Evolutionary conservation across 495 filamentous ascomycete species (phyloP).

Genomic region (Astrothelium subdiscretum): DNA sequence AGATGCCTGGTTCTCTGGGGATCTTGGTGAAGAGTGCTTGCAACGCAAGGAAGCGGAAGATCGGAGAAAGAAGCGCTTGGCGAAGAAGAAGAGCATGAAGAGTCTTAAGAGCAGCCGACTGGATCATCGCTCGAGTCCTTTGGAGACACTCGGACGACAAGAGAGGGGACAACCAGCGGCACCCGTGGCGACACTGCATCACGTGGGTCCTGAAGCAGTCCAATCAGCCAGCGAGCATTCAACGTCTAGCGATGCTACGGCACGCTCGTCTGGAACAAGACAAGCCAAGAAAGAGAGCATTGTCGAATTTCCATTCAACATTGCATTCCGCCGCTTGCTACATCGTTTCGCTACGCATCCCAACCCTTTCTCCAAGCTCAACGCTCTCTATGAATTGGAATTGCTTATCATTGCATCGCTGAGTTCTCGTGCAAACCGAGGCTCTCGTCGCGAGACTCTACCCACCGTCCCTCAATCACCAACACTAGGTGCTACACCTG

Average conservation of each 20-base stretch:
- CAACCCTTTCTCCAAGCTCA: conserved; percentile 77
- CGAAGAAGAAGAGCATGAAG: conserved; percentile 49
- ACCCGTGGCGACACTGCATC: conserved; percentile 35
- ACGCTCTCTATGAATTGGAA: conserved; percentile 71
- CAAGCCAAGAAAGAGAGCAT: conserved; percentile 29
- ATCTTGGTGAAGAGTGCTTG: conserved; percentile 64
- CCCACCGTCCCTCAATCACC: conserved; percentile 26
- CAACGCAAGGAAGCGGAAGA: conserved; percentile 59
- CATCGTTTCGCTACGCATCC: conserved; percentile 83
- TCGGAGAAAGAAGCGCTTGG: conserved; percentile 38
- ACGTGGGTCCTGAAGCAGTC: conserved; percentile 30
- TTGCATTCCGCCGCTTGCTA: conserved; percentile 65
- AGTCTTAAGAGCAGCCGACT: conserved; percentile 20
- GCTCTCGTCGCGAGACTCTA: conserved; percentile 21
- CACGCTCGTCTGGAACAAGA: conserved; percentile 22
- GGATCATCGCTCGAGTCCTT: conserved; percentile 17
- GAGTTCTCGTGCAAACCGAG: conserved; percentile 32
- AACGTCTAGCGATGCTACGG: conserved; percentile 32
- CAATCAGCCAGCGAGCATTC: conserved; percentile 28
- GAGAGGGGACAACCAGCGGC: conserved; percentile 36
- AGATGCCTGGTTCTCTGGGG: conserved; percentile 74
- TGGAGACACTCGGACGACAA: conserved; percentile 29
- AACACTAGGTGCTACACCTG: conserved; percentile 21
- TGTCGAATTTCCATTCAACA: conserved; percentile 29
- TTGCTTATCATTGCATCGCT: conserved; percentile 69